Percentiles rank a stretch among this genome's conserved stretches.
phyloP scores from a whole-genome alignment of 768 basidiomycete genomes.

The Dioszegia hungarica region DNA sequence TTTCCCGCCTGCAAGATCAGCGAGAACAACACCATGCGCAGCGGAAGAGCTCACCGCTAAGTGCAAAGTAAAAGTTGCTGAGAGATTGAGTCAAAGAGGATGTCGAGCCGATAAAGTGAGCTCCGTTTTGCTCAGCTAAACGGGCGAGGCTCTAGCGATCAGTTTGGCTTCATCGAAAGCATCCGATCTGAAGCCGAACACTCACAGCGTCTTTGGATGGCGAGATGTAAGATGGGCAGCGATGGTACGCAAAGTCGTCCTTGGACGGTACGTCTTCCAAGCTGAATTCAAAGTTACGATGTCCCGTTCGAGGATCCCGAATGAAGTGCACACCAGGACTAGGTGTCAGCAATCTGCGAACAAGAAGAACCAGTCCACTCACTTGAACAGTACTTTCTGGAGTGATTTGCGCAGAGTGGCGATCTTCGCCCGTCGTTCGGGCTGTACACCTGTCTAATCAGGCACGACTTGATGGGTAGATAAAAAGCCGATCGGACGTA shows the following conservation, averaged over 20 bases:
- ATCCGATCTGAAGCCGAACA: background rate
- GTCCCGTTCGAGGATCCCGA: constrained; percentile 73
- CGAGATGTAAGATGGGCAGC: constrained; percentile 65
- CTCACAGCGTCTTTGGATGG: constrained; percentile 72
- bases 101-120: constrained; percentile 76
- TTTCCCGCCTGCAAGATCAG: constrained; percentile 51
- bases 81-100: constrained; percentile 81
- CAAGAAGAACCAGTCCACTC: constrained; percentile 47
- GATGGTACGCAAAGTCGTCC: constrained; percentile 77
- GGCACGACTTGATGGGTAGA: background rate
- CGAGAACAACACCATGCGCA: background rate
- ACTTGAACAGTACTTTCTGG: constrained; percentile 73
- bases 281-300: constrained; percentile 73
- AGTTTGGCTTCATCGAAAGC: background rate
- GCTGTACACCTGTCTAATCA: constrained; percentile 19
- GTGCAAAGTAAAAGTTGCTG: constrained; percentile 78
- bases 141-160: constrained; percentile 59
- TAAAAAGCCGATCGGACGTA: too few relatives aligned
- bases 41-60: constrained; percentile 56
- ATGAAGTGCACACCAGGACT: constrained; percentile 88
- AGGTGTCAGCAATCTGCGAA: constrained; percentile 9
- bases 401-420: constrained; percentile 64
- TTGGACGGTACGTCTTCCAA: constrained; percentile 71
- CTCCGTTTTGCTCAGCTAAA: constrained; percentile 60
- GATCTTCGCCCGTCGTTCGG: constrained; percentile 54